A percentile compares a stretch with the other conserved stretches of the same genome.
phyloP scores from a whole-genome alignment of 2,329 filamentous ascomycete species.

The Metarhizium guizhouense region DNA sequence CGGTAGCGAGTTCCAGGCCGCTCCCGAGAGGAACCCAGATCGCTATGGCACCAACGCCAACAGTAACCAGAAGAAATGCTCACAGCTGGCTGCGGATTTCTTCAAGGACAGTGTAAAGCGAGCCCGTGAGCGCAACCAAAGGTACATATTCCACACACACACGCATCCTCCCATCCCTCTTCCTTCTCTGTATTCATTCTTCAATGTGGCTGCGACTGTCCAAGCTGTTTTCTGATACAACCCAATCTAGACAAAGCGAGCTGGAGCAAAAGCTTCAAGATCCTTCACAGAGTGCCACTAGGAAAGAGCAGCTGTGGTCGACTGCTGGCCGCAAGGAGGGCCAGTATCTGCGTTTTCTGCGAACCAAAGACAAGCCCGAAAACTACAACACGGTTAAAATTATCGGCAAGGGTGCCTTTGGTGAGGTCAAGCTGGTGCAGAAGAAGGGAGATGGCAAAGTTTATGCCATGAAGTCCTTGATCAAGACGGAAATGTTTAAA shows the following conservation, averaged over 20 bases:
- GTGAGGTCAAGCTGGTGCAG: conserved; percentile 95
- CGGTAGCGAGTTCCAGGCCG: conserved; percentile 65
- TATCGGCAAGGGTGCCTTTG: conserved; percentile 97
- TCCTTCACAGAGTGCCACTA: conserved; percentile 60
- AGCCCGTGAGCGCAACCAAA: conserved; percentile 87
- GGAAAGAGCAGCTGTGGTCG: conserved; percentile 78
- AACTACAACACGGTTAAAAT: conserved; percentile 97
- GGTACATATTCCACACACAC: conserved; percentile 43
- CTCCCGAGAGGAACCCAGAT: conserved; percentile 73
- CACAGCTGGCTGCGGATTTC: conserved; percentile 72
- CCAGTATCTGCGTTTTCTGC: conserved; percentile 85
- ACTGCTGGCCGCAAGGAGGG: conserved; percentile 82
- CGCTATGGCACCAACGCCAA: conserved; percentile 51
- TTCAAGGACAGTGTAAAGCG: conserved; percentile 98
- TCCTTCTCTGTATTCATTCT: background rate
- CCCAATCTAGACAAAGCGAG: conserved; percentile 68
- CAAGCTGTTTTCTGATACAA: background rate
- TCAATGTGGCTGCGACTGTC: background rate
- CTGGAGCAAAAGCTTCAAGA: conserved; percentile 80
- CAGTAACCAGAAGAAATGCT: conserved; percentile 63
- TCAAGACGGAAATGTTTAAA: conserved; percentile 99
- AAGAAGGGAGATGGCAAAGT: conserved; percentile 95
- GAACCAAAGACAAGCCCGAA: conserved; percentile 84
- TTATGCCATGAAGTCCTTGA: conserved; percentile 94
- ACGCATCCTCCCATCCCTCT: background rate